Percentiles rank a stretch among this genome's conserved stretches.
phyloP scores from a whole-genome alignment of 2,329 filamentous ascomycete species.

The Penicillium sp. region DNA sequence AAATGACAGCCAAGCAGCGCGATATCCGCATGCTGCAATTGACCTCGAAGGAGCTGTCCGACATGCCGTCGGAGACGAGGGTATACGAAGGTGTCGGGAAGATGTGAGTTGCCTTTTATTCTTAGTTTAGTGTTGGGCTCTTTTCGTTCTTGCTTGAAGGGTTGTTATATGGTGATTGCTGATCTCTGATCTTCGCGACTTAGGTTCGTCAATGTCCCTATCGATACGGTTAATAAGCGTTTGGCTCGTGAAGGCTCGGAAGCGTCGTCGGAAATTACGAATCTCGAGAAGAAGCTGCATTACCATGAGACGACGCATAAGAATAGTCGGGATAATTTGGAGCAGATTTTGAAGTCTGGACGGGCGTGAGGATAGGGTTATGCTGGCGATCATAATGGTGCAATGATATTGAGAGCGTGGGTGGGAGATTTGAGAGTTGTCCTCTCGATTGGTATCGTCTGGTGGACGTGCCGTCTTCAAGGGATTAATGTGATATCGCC shows the following conservation, averaged over 20 bases:
- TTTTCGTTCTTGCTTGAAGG: neutral
- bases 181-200: slow-evolving; percentile 4
- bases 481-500: too few relatives aligned
- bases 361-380: slow-evolving; percentile 24
- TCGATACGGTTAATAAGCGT: slow-evolving; percentile 66
- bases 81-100: slow-evolving; percentile 96
- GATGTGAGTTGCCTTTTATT: slow-evolving; percentile 59
- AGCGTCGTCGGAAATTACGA: slow-evolving; percentile 70
- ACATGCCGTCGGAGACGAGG: slow-evolving; percentile 66
- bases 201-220: slow-evolving; percentile 83
- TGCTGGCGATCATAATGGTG: neutral
- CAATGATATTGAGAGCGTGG: neutral
- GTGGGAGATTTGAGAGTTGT: too few relatives aligned
- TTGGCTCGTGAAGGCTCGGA: slow-evolving; percentile 68
- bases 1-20: slow-evolving; percentile 77
- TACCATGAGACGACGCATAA: slow-evolving; percentile 93
- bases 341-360: slow-evolving; percentile 69
- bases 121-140: slow-evolving; percentile 14
- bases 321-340: slow-evolving; percentile 86
- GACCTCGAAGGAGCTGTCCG: slow-evolving; percentile 75
- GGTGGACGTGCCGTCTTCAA: too few relatives aligned
- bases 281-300: slow-evolving; percentile 78
- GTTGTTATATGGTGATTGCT: neutral
- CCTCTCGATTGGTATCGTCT: too few relatives aligned
- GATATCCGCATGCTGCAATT: slow-evolving; percentile 85